Evolutionary conservation across 2,329 filamentous ascomycete species (phyloP), one percentile per base, ranked within the genome.

Genomic region (Ustulina deusta): DNA sequence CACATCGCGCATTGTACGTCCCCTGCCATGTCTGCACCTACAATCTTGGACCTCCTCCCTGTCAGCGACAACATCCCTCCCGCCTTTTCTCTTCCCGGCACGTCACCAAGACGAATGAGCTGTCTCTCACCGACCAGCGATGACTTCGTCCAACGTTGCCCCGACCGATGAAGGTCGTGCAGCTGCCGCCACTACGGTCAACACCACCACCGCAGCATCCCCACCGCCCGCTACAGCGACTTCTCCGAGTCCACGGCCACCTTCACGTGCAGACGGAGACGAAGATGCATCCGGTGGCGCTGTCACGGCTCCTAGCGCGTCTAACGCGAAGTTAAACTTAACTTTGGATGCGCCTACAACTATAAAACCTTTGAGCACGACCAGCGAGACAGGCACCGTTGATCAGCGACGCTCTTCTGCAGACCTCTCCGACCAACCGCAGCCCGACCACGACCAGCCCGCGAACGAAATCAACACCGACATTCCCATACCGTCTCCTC

Each of bases 91-190:
- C 49, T 58, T 38, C 46, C 56, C 67, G 73, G 72, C 68, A 73
- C 66, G 69, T 73, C 73, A 71, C 71, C n/a, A 63, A 79, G 85
- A 83, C 84, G 85, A 85, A 87, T 81, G 84, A 87, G 85, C 85
- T 86, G 84, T 84, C 79, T 74, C 70, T 62, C 68, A 69, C 76
- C 77, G 78, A 83, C 81, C 79, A 87, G 86, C 85, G 85, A 87
- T 88, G 86, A 87, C 84, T 86, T 88, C 85, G 86, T 86, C 85
- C 77, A 81, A 81, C 78, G 81, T 78, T 78, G 81, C 79, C 79
- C 79, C 77, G 72, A 70, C 76, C 73, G 73, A 73, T 71, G 65
- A 64, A 63, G 72, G 66, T 65, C 63, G 55, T 44, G 51, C 56
- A 46, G 69, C 52, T 25, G 63, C 49, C 40, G 60, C 42, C 38